Conservation (phyloP, 257 asterid genomes). For the Thymus quinquecostatus region DNA sequence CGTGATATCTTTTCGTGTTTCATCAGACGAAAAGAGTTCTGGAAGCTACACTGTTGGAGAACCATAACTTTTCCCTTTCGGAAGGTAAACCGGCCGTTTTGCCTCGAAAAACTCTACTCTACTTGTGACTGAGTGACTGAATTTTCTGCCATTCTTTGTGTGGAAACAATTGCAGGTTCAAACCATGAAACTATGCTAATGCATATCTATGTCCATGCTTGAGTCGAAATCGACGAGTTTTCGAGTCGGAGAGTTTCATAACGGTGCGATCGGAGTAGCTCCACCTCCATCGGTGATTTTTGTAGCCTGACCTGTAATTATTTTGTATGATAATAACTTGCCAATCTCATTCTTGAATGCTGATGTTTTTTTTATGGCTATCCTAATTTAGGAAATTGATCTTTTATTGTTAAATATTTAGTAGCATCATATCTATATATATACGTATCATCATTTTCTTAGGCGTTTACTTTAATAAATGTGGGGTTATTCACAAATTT, state of each 20-base stretch:
- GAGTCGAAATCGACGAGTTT: not conserved
- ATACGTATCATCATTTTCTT: too few species aligned
- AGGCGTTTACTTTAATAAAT: too few species aligned
- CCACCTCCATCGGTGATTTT: not conserved
- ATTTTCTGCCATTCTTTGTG: not conserved
- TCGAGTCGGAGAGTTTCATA: not conserved
- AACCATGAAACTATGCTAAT: conserved; percentile 18
- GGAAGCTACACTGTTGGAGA: conserved; percentile 34
- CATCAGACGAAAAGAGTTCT: conserved; percentile 14
- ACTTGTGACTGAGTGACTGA: not conserved
- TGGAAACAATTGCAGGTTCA: conserved; percentile 22
- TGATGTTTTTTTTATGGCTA: not conserved
- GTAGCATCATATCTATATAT: not conserved
- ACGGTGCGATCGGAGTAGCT: not conserved
- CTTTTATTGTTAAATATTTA: not conserved
- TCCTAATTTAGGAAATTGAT: not conserved
- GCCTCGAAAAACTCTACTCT: not conserved
- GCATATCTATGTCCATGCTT: not conserved
- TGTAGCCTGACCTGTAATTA: not conserved
- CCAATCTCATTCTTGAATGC: not conserved
- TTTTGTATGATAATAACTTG: not conserved
- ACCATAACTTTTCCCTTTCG: conserved; percentile 28
- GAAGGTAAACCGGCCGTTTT: conserved; percentile 18
- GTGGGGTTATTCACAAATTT: too few species aligned
- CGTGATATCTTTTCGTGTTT: not conserved